Base-by-base conservation (phyloP, 163 green algal species). In the Scenedesmus sp. region DNA sequence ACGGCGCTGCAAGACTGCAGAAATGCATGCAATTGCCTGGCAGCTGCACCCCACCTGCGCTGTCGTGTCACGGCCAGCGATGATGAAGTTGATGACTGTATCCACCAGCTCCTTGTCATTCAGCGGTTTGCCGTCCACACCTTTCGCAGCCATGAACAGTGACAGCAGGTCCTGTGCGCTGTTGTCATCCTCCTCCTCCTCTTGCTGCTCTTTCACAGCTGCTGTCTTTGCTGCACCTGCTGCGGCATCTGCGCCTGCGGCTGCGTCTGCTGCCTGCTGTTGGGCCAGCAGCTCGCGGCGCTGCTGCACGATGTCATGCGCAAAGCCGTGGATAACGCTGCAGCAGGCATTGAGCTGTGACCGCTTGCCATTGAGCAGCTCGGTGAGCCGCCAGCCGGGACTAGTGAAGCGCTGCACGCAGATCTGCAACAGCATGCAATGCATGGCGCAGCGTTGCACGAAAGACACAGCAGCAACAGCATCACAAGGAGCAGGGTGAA, bases 31-130 rank as follows among this genome's bases (percentile, higher is more conserved):
- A 46, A 46, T 46, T 46, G 34, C 34, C 34, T 46, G 34, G 34
- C 57, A 20, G 82, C 56, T 16, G 46, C n/a, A 67, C 56, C 79
- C 12, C 64, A 92, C 88, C 88, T 92, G 88, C n/a, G 88, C 88
- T 64, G 90, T 93, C 2, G 90, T 93, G 85, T 93, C 90, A 5
- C 90, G 70, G 5, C 85, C 85, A 15, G 90, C 90, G 20, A 93
- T 93, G 90, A 93, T 91, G 90, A 93, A 93, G 76, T 93, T 93
- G 13, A 93, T 64, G 1, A 93, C 90, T 10, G 90, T 88, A 15
- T 93, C 90, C 18, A 93, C 77, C 90, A 93, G 85, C 90, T 90
- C 10, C 85, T 84, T 64, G 23, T 91, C 59, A 34, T 2, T 88
- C 23, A 93, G 79, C 9, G 76, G 74, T n/a, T 64, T 20, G 20